A percentile compares a stretch with the other conserved stretches of the same genome.
Evolutionary conservation across 108 stramenopile genomes (phyloP).

Genomic region (Skeletonema potamos): DNA sequence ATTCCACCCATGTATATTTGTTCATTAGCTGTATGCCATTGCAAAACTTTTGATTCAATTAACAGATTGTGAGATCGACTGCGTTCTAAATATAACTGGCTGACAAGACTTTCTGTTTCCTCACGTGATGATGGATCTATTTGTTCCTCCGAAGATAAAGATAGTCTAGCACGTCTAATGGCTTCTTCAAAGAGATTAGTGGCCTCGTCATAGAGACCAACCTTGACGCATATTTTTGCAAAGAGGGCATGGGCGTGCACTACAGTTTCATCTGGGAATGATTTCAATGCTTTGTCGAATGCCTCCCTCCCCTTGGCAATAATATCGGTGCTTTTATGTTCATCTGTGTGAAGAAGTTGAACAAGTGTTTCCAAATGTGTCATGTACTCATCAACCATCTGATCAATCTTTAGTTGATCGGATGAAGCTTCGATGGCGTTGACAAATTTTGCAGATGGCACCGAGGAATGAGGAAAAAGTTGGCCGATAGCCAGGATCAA

Average conservation of each 20-base stretch:
- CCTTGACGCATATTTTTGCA: slow-evolving; percentile 14
- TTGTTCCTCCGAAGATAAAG: slow-evolving; percentile 7
- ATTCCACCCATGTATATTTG: slow-evolving; percentile 13
- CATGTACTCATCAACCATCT: not conserved
- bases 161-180: slow-evolving; percentile 12
- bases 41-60: slow-evolving; percentile 4
- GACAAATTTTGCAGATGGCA: too few species aligned
- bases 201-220: slow-evolving; percentile 9
- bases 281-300: slow-evolving; percentile 5
- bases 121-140: not conserved
- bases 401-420: not conserved
- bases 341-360: not conserved
- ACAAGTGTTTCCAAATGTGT: not conserved
- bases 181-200: slow-evolving; percentile 20
- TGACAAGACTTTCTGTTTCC: slow-evolving; percentile 11
- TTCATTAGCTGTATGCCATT: slow-evolving; percentile 20
- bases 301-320: slow-evolving; percentile 6
- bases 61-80: slow-evolving; percentile 13
- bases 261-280: slow-evolving; percentile 21
- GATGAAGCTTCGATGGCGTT: too few species aligned
- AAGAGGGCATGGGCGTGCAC: slow-evolving; percentile 22
- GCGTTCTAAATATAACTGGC: slow-evolving; percentile 10
- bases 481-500: not conserved
- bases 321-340: not conserved
- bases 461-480: not conserved